Evolutionary conservation across 306 rosid genomes (phyloP), one percentile per base, ranked within the genome.

Genomic region (Vachellia collinsii): DNA sequence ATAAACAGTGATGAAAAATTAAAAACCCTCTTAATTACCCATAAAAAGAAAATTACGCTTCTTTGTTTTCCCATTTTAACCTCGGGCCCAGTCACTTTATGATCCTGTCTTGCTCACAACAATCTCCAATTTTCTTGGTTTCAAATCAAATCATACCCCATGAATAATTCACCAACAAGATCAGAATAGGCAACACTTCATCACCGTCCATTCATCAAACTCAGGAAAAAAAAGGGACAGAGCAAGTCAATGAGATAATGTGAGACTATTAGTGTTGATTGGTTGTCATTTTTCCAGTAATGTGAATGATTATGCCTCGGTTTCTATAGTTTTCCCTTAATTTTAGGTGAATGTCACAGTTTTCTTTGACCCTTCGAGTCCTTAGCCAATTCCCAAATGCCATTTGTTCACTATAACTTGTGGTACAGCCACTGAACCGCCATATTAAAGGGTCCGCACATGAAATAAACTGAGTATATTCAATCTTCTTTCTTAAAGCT

Each of bases 361-460:
- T 80, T 83, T 59, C 75, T 76, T 86, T 80, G 89, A 83, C 82
- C 62, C 22, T 50, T 16, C 53, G 46, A 20, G 44, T 3, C 4
- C 11, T 50, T 25, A 19, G 77, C 88, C 86, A 78, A 85, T 75
- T 78, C 76, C 6, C 66, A 38, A 70, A 22, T 44, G 62, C 22
- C 88, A 75, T 3, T 67, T 74, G 75, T 39, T 34, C 42, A 4
- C 8, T 17, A 63, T 29, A 17, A 65, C 14, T 37, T 19, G 39
- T 19, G 71, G 46, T 70, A 23, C 22, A 51, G 44, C 48, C 64
- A 53, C 14, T 1, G n/a, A 76, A 80, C 86, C 85, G 83, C 59
- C 84, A 13, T 43, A 77, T 68, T 72, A 61, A 80, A 73, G 13
- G 43, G 46, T 68, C 70, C 42, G 44, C 66, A 44, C 70, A 64